A percentile compares a stretch with the other conserved stretches of the same genome.
phyloP scores from a whole-genome alignment of 306 rosid species.

The Ammopiptanthus mongolicus region DNA sequence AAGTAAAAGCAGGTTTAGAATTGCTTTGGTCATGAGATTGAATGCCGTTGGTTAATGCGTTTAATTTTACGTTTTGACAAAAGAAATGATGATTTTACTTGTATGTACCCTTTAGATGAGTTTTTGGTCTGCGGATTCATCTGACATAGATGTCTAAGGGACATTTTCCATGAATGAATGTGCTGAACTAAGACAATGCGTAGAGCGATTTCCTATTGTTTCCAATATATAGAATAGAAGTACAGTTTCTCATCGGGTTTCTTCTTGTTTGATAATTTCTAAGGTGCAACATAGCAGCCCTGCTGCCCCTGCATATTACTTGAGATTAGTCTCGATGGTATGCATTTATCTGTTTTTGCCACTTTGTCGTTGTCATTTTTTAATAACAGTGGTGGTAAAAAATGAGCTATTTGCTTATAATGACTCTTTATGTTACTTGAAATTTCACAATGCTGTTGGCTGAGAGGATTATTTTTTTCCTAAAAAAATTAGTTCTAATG shows the following conservation, averaged over 20 bases:
- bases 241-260: not conserved
- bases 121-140: not conserved
- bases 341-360: slow-evolving; percentile 9
- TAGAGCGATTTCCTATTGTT: not conserved
- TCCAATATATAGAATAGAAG: not conserved
- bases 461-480: not conserved
- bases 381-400: not conserved
- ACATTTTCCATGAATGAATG: not conserved
- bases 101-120: not conserved
- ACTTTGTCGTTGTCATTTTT: not conserved
- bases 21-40: not conserved
- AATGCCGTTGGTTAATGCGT: not conserved
- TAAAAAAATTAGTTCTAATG: not conserved
- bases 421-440: not conserved
- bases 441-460: not conserved
- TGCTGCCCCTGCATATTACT: not conserved
- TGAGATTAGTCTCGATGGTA: not conserved
- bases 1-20: not conserved
- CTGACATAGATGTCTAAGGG: not conserved
- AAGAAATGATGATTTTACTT: not conserved
- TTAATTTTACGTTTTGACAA: not conserved
- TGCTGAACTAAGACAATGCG: not conserved
- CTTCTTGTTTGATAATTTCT: not conserved
- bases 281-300: not conserved
- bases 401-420: not conserved